These are phyloP conservation scores for Acrocalymma vagum DNA, from an alignment of 2,329 filamentous ascomycete species.

Conservation along the genomic window DNA sequence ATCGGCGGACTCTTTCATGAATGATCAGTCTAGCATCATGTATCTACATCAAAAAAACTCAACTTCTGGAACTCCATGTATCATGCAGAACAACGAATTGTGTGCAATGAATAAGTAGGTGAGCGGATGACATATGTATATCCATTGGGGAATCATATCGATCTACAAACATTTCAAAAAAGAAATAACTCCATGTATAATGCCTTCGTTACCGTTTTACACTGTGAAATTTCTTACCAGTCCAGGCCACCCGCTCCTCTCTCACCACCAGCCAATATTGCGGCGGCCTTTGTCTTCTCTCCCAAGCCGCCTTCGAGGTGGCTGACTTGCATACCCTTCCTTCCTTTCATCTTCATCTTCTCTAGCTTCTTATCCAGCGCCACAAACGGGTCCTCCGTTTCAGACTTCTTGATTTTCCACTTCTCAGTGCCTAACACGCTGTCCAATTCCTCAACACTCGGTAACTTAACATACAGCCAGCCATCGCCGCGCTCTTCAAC, in stretches of 20 bases:
- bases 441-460: conserved; percentile 83
- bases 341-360: conserved; percentile 56
- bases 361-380: conserved; percentile 65
- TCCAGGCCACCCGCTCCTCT: conserved; percentile 53
- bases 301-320: conserved; percentile 56
- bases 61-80: no score
- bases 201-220: no score
- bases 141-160: no score
- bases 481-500: conserved; percentile 79
- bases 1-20: no score
- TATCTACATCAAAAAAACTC: no score
- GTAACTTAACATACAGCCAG: conserved; percentile 81
- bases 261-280: conserved; percentile 58
- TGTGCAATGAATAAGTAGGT: no score
- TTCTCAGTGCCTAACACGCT: conserved; percentile 77
- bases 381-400: conserved; percentile 65
- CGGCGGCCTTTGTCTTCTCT: conserved; percentile 51
- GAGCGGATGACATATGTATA: no score
- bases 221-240: no score
- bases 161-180: no score
- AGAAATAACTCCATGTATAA: conserved; percentile 8
- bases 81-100: no score
- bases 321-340: conserved; percentile 57
- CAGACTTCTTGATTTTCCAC: conserved; percentile 80
- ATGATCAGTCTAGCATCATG: no score